Conservation (phyloP, 345 rosid species). For the Clarkia xantiana region DNA sequence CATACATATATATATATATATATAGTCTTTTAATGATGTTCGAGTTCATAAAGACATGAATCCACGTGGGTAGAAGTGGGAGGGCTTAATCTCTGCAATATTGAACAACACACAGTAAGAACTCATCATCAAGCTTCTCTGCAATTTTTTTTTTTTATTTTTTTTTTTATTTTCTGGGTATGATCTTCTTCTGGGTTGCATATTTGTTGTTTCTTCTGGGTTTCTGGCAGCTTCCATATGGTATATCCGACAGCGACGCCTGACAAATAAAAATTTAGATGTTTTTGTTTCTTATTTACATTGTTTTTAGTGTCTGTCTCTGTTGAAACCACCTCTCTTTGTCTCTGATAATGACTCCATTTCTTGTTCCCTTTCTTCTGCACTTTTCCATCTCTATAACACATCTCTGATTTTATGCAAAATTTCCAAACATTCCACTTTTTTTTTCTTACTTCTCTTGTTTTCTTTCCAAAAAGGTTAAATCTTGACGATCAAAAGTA, state of each 20-base stretch:
- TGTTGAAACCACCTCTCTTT: background rate
- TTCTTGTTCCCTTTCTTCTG: too few relatives aligned
- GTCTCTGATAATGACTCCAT: too few relatives aligned
- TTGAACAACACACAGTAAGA: background rate
- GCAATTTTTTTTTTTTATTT: background rate
- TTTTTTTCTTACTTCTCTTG: too few relatives aligned
- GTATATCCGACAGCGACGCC: background rate
- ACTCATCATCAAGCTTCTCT: background rate
- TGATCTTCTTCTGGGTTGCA: background rate
- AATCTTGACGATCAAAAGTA: too few relatives aligned
- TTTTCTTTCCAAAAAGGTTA: too few relatives aligned
- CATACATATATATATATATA: background rate
- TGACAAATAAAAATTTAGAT: background rate
- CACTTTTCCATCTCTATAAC: too few relatives aligned
- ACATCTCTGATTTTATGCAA: too few relatives aligned
- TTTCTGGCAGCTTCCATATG: background rate
- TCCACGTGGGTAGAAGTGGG: slow-evolving; percentile 6
- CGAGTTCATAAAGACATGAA: slow-evolving; percentile 3
- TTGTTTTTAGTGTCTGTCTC: background rate
- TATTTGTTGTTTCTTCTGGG: background rate
- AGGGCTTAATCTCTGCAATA: background rate
- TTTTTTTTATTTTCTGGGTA: background rate
- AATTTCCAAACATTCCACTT: too few relatives aligned
- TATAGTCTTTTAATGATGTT: background rate
- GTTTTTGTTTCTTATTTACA: background rate